Percentiles rank a stretch among this genome's conserved stretches.
These are phyloP conservation scores for Strobilomyces confusus DNA, from an alignment of 768 basidiomycete species.

Conservation along the genomic window DNA sequence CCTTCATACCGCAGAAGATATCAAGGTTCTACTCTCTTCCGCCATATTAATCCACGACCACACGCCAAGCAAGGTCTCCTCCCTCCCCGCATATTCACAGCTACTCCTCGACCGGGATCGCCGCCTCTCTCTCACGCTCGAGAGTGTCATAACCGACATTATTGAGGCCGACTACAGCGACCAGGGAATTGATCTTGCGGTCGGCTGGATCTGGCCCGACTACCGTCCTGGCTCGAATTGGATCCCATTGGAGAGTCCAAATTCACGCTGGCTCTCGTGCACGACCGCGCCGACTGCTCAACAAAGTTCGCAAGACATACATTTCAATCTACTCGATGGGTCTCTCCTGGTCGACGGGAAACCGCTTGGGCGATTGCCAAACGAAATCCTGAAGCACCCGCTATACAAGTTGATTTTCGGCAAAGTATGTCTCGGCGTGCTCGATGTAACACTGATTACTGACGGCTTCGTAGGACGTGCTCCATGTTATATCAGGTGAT, in stretches of 20 bases:
- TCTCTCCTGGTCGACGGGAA: constrained; percentile 23
- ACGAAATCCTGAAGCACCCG: constrained; percentile 23
- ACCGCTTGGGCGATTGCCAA: constrained; percentile 35
- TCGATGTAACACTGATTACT: not conserved
- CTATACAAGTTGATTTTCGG: constrained; percentile 31
- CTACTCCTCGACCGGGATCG: too few species aligned
- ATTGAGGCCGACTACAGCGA: too few species aligned
- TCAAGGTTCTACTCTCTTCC: constrained; percentile 21
- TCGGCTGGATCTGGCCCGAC: constrained; percentile 20
- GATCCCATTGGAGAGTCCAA: constrained; percentile 7
- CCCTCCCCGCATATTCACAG: too few species aligned
- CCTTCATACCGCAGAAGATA: constrained; percentile 20
- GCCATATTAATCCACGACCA: constrained; percentile 27
- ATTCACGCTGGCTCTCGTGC: constrained; percentile 19
- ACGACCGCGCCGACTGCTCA: constrained; percentile 3
- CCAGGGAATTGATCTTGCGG: constrained; percentile 20
- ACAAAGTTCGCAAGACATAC: constrained; percentile 27
- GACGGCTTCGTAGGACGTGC: not conserved
- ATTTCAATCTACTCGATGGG: constrained; percentile 37
- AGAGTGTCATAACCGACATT: too few species aligned
- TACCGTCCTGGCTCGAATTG: constrained; percentile 27
- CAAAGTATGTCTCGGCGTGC: constrained; percentile 21
- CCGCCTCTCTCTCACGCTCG: too few species aligned
- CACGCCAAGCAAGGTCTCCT: constrained; percentile 11
- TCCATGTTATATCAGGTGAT: constrained; percentile 18